Evolutionary conservation across 192 early-diverging fungal species (phyloP).

Genomic region (Polychytrium aggregatum): DNA sequence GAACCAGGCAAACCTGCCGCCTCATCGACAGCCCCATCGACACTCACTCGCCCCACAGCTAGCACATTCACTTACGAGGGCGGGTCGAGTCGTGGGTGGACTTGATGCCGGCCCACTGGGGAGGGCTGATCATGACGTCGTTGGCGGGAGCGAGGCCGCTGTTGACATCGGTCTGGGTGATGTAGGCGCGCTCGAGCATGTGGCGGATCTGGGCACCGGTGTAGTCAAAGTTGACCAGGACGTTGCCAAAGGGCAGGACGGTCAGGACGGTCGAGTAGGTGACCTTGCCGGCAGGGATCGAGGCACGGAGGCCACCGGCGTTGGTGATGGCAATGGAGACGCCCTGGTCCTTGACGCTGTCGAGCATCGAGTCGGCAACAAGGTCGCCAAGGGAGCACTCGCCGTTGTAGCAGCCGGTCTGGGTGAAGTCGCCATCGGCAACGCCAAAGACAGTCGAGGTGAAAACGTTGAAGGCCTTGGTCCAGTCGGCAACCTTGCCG

Average conservation of each 20-base stretch:
- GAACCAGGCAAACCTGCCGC: too few species aligned
- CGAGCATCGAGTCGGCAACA: constrained; percentile 54
- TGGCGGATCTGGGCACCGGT: constrained; percentile 39
- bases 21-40: too few species aligned
- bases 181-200: constrained; percentile 34
- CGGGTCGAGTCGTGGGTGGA: constrained; percentile 7
- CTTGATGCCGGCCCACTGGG: constrained; percentile 49
- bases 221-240: constrained; percentile 29
- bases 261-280: constrained; percentile 44
- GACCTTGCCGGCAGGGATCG: constrained; percentile 39
- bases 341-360: constrained; percentile 6
- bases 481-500: constrained; percentile 26
- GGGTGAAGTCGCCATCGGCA: constrained; percentile 27
- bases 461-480: constrained; percentile 34
- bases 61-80: too few species aligned
- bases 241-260: constrained; percentile 56
- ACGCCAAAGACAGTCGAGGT: constrained; percentile 27
- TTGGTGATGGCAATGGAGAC: constrained; percentile 44
- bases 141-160: too few species aligned
- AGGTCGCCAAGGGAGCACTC: constrained; percentile 57
- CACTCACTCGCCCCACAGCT: too few species aligned
- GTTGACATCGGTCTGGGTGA: constrained; percentile 12
- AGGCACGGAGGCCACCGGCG: constrained; percentile 50
- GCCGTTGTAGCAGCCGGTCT: constrained; percentile 19
- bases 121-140: constrained; percentile 30